Evolutionary conservation across 495 filamentous ascomycete genomes (phyloP), one percentile per base, ranked within the genome.

Genomic region (Daldinia bambusicola): DNA sequence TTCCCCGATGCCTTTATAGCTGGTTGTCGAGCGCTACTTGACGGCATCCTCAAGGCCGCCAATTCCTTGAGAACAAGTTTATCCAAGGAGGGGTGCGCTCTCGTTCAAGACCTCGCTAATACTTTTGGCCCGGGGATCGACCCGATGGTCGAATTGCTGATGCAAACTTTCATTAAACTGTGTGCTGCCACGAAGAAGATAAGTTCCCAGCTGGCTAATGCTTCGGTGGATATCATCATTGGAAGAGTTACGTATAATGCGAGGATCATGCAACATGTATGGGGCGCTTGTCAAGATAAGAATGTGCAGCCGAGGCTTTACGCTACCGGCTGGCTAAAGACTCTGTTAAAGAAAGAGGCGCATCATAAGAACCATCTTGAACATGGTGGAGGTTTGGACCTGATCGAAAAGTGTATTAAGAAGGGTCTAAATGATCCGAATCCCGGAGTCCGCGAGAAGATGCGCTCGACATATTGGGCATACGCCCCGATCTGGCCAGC

Each of bases 101-200:
- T 97, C 45, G 84, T 98, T 43, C 94, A 97, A 74, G 95, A 98
- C 45, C 79, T 98, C 22, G 94, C 93, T 10, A 88, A 83, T 63
- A 87, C 84, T 16, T 89, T 90, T 48, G 93, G 93, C 1, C 84
- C 93, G 0, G 90, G 84, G 63, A 86, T 98, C 50, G 95, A 99
- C 72, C 84, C 90, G 1, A 93, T 96, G 89, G 90, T 95, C 20
- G 95, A 99, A 74, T 87, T 97, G 14, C 83, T 98, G 7, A 88
- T 98, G 79, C 93, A 95, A 63, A 93, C 90, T 64, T 85, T 97
- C 67, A 88, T 97, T 80, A 97, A 97, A 75, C 86, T 97, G 57
- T 95, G 89, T 69, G 91, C 88, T 2, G 88, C 88, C 7, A 93
- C 93, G 13, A 98, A 98, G 80, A 97, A 97, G 78, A 95, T 99